Evolutionary conservation across 2,329 filamentous ascomycete genomes (phyloP), one percentile per base, ranked within the genome.

Genomic region (Epichloe elymi): DNA sequence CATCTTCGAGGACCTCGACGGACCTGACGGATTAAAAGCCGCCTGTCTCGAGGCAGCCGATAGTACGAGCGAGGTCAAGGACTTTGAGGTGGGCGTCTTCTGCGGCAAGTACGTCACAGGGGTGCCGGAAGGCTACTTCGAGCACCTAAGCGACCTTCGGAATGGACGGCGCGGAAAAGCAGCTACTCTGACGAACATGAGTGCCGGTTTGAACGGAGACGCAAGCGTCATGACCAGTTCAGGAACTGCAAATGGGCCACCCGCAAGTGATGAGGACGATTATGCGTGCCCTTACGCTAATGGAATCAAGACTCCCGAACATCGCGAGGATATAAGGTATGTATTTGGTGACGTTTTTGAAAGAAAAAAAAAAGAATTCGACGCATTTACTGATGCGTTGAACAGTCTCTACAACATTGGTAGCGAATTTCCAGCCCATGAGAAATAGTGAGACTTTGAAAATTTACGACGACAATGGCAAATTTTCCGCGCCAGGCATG

Each of bases 61-160:
- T 48, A 70, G 76, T 51, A 68, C 77, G 54, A 70, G 72, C 36
- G 64, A 67, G 37, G 63, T 78, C 59, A 73, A 73, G 8, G 73
- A 83, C 51, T 96, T 96, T 58, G 91, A 97, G 64, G 82, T 94
- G 2, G 90, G 91, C 50, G 90, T 96, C 8, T 96, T 97, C 71
- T 88, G 83, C 62, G 91, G 91, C 44, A 80, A 82, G 56, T 96
- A 96, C 67, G 75, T 87, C 54, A 96, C 91, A 0, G 80, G 81
- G 0, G 85, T 96, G 2, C 79, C 84, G 1, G 76, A 82, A 6
- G 82, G 78, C 38, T 96, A 96, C 69, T 93, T 96, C 58, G 80
- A 87, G 57, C 86, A 88, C 60, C 74, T 94, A 5, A 83, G 87
- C 67, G 72, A 76, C 53, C 68, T 89, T 17, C 76, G 87, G 49